These are phyloP conservation scores for Aspergillus sclerotioniger DNA, from an alignment of 495 filamentous ascomycete genomes.

Conservation along the genomic window DNA sequence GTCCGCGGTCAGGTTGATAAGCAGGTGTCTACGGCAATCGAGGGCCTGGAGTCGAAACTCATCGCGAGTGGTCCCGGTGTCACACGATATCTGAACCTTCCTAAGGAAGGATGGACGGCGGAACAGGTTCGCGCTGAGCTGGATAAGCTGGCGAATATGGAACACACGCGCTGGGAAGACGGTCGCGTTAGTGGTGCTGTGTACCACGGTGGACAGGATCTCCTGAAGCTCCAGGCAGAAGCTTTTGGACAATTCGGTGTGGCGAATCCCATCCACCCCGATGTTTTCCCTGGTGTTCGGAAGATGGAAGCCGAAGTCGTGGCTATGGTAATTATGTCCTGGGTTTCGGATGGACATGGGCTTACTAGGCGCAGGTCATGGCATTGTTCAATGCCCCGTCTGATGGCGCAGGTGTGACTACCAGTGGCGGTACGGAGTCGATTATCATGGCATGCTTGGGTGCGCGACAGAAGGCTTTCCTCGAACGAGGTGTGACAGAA, in stretches of 20 bases:
- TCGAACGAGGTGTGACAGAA: conserved; percentile 82
- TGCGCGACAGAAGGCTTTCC: conserved; percentile 83
- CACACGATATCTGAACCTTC: conserved; percentile 71
- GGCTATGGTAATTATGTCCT: conserved; percentile 67
- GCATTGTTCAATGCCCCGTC: conserved; percentile 87
- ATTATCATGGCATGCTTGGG: conserved; percentile 92
- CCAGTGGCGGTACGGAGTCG: conserved; percentile 90
- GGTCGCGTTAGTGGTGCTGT: conserved; percentile 92
- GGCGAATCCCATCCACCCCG: conserved; percentile 97
- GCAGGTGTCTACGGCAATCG: conserved; percentile 64
- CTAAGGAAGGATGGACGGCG: conserved; percentile 80
- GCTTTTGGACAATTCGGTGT: conserved; percentile 93
- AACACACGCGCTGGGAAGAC: conserved; percentile 96
- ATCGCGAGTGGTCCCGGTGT: conserved; percentile 70
- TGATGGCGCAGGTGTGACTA: conserved; percentile 82
- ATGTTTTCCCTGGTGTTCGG: conserved; percentile 95
- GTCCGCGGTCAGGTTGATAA: conserved; percentile 78
- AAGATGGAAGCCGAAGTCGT: conserved; percentile 99
- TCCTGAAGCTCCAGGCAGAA: conserved; percentile 83
- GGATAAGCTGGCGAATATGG: conserved; percentile 73
- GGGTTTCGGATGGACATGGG: neutral
- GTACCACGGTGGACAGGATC: conserved; percentile 86
- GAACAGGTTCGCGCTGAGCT: conserved; percentile 81
- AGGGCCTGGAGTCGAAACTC: conserved; percentile 77
- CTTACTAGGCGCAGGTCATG: conserved; percentile 56